Evolutionary conservation across 805 yeast species (phyloP).

Genomic region (Cyberlindnera bimundalis): DNA sequence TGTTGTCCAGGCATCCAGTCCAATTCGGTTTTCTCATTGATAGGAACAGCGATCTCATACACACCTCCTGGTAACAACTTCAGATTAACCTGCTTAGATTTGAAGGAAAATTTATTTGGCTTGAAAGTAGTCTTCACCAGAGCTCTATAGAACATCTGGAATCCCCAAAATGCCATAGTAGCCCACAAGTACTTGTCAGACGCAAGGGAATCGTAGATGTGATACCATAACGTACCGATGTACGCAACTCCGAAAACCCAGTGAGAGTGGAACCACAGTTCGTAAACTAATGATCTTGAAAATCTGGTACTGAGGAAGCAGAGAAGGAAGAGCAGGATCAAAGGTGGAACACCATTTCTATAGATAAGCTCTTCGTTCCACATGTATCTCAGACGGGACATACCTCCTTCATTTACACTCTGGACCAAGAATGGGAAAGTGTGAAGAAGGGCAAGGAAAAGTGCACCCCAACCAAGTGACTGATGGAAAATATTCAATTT

Average conservation of each 20-base stretch:
- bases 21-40: conserved; percentile 28
- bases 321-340: conserved; percentile 41
- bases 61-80: conserved; percentile 26
- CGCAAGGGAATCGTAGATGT: conserved; percentile 34
- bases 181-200: conserved; percentile 45
- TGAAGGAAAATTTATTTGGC: conserved; percentile 40
- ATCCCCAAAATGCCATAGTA: conserved; percentile 48
- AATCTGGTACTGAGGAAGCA: conserved; percentile 42
- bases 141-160: conserved; percentile 45
- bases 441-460: conserved; percentile 46
- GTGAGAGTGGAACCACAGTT: conserved; percentile 47
- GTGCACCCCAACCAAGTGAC: conserved; percentile 36
- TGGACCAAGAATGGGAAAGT: conserved; percentile 48
- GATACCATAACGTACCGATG: conserved; percentile 45
- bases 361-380: conserved; percentile 26
- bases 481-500: conserved; percentile 51
- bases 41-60: conserved; percentile 34
- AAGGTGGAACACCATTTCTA: conserved; percentile 45
- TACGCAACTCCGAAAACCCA: conserved; percentile 51
- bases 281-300: conserved; percentile 41
- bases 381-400: conserved; percentile 21
- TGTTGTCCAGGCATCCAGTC: conserved; percentile 57
- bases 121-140: conserved; percentile 43
- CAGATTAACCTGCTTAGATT: conserved; percentile 35
- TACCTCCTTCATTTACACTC: conserved; percentile 48